Percentiles rank a stretch among this genome's conserved stretches.
Conservation (phyloP, 768 basidiomycete genomes). For the Lactifluus hygrophoroides region DNA sequence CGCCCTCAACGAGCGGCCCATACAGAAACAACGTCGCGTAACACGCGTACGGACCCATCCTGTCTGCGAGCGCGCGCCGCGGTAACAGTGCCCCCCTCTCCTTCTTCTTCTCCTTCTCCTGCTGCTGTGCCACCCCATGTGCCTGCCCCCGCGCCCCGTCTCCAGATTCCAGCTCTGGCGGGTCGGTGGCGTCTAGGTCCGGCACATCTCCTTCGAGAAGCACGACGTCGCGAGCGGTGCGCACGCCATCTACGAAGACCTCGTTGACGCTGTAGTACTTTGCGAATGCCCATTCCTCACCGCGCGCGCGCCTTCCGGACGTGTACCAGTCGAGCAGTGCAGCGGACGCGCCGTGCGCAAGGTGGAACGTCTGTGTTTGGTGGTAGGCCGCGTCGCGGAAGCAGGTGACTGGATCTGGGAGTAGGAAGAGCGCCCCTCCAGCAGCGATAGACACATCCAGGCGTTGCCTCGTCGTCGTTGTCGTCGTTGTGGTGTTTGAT, state of each 20-base stretch:
- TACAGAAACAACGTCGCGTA: conserved; percentile 81
- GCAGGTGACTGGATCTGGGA: conserved; percentile 92
- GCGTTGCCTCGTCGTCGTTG: conserved; percentile 47
- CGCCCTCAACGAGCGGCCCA: conserved; percentile 49
- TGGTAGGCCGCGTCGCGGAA: conserved; percentile 77
- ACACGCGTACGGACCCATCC: conserved; percentile 75
- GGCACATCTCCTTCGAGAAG: conserved; percentile 56
- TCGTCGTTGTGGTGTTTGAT: not conserved
- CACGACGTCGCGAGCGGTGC: conserved; percentile 69
- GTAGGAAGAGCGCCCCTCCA: conserved; percentile 57
- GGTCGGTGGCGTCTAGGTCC: too few relatives aligned
- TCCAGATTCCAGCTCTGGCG: too few relatives aligned
- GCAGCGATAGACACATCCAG: conserved; percentile 48
- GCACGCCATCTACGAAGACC: conserved; percentile 53
- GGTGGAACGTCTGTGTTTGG: conserved; percentile 72
- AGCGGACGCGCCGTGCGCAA: conserved; percentile 51
- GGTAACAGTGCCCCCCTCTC: conserved; percentile 25
- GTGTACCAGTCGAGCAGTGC: conserved; percentile 89
- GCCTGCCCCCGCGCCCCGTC: too few relatives aligned
- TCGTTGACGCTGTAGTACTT: conserved; percentile 83
- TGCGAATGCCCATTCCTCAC: conserved; percentile 87
- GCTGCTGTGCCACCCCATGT: too few relatives aligned
- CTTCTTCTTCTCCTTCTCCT: not conserved
- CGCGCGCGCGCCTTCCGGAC: conserved; percentile 71
- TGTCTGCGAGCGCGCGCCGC: conserved; percentile 44